Evolutionary conservation across 371 early-diverging fungal species (phyloP).

Genomic region (Apophysomyces ossiformis): DNA sequence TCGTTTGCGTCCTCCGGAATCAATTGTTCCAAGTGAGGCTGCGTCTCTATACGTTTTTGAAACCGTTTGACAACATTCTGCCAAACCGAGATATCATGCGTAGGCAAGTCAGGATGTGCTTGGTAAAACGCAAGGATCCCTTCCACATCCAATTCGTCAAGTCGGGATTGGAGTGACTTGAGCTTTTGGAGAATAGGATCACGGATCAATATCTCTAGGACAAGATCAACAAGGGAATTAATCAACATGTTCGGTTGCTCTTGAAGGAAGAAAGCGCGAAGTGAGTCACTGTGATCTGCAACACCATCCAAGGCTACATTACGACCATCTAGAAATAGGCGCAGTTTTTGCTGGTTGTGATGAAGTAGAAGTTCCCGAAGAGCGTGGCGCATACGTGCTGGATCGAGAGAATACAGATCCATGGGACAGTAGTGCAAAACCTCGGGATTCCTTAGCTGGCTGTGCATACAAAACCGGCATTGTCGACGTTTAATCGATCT

Average conservation of each 20-base stretch:
- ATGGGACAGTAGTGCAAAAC: conserved; percentile 54
- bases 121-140: conserved; percentile 36
- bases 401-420: conserved; percentile 55
- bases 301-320: conserved; percentile 5
- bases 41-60: conserved; percentile 11
- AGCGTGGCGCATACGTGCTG: conserved; percentile 32
- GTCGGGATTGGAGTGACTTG: conserved; percentile 38
- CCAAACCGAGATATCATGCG: conserved; percentile 33
- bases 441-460: conserved; percentile 30
- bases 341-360: conserved; percentile 41
- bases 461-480: conserved; percentile 69
- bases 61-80: conserved; percentile 23
- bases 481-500: conserved; percentile 31
- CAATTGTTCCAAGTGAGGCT: neutral
- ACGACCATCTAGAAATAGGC: conserved; percentile 30
- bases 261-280: neutral
- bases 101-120: neutral
- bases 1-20: neutral
- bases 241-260: neutral
- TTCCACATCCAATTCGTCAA: conserved; percentile 57
- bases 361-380: conserved; percentile 28
- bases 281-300: neutral
- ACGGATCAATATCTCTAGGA: conserved; percentile 25
- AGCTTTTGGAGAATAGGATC: conserved; percentile 48
- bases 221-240: neutral